Base-by-base conservation (phyloP, 805 yeast genomes). In the Saccharomyces jurei region DNA sequence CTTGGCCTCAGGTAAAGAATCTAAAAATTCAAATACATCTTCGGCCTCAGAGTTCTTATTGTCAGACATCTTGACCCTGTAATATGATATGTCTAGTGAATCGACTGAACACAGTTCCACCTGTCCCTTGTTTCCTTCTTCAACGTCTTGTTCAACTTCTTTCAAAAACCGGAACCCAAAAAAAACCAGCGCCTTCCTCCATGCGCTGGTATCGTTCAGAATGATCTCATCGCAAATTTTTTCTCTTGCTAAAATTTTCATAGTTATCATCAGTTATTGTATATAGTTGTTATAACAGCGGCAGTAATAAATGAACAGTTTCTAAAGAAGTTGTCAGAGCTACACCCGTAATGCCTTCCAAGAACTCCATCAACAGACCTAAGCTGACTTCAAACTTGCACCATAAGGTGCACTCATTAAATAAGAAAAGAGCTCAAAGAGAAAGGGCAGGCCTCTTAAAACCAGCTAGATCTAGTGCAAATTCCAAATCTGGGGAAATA, bases 321-420 rank as follows among this genome's bases (percentile, higher is more conserved):
- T 8, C 44, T 11, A 25, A 36, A 36, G 13, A 8, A 11, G 8
- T 22, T 21, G 17, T 22, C 25, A n/a, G 25, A 17, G 44, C 44
- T 25, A 36, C 3, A 36, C 6, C 44, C 44, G 9, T 36, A 36
- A 88, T 88, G 96, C 94, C 96, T 32, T 84, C 90, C 17, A 86
- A 80, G 72, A 89, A 87, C 76, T 81, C 89, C 48, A 77, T 89
- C 60, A 90, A 89, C 71, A 87, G 84, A 71, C 96, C 94, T 50
- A 85, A 84, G 68, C 80, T 79, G 61, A 78, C 79, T 57, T 70
- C 81, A 41, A 74, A 71, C 58, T 73, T 81, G 52, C 76, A 77
- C 56, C 75, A 76, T 51, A 84, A 80, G 68, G 76, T 79, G 48
- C 69, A 75, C 32, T 65, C 78, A 46, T 69, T 82, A 30, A 79